Evolutionary conservation across 225 moss, liverwort and hornwort genomes (phyloP), one percentile per base, ranked within the genome.

Genomic region (Lunularia cruciata): DNA sequence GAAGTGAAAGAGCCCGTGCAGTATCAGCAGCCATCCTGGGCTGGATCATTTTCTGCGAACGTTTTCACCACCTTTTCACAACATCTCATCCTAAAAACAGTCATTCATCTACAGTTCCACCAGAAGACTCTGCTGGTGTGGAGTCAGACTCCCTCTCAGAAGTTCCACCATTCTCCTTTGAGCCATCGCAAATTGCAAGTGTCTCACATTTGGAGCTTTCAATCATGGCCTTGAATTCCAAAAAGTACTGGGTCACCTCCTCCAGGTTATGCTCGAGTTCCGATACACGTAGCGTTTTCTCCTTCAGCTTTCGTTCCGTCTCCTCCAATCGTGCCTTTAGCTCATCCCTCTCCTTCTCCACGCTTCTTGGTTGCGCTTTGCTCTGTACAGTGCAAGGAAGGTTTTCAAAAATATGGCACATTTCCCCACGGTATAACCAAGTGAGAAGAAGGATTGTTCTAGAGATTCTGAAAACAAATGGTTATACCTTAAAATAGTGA

Each of bases 301-400:
- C 93, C 73, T 83, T 89, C 71, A 98, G 78, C 79, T 91, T 88
- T 67, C 85, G 85, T 85, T 98, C 89, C 66, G 93, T 98, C 73
- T 98, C 93, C 71, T 89, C 83, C 73, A 92, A 85, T 66, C 89
- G 87, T 81, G 91, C 72, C 83, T 89, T 93, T 52, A 98, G 88
- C 55, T 98, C 98, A 82, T 98, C 98, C 89, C 98, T 91, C 86
- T 98, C 98, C 91, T 89, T 89, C 98, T 91, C 98, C 84, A 93
- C 85, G 86, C 91, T 86, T 73, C 76, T 53, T 75, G 91, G 78
- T 82, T 89, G 87, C 85, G 87, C 81, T 86, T 86, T 79, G 81
- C 77, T 92, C 96, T 98, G 83, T 79, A 84, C 73, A 73, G 78
- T 68, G 65, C 55, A 73, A 75, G 77, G 67, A 75, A 72, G 8